Conservation (phyloP, 306 rosid species). For the cucumber (Cucumis sativus) region Cucumber_9930_V3 NC_026656.2:24357501-24358000, state of each 20-base stretch:
- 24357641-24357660: background rate
- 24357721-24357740: background rate
- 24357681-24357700: background rate
- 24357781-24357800: background rate
- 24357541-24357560: background rate
- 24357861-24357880: background rate
- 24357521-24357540: background rate
- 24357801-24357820: background rate
- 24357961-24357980: background rate
- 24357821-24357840: background rate
- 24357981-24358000: background rate
- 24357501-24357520: background rate
- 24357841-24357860: background rate
- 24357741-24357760: background rate
- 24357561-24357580: background rate
- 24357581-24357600: background rate
- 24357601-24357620: background rate
- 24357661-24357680: background rate
- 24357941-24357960: slow-evolving; percentile 67
- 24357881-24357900: background rate
- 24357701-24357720: background rate
- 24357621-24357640: background rate
- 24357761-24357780: background rate
- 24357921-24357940: slow-evolving; percentile 40
- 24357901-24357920: background rate